Evolutionary conservation across 139 green algal species (phyloP).

Genomic region (Dunaliella primolecta): DNA sequence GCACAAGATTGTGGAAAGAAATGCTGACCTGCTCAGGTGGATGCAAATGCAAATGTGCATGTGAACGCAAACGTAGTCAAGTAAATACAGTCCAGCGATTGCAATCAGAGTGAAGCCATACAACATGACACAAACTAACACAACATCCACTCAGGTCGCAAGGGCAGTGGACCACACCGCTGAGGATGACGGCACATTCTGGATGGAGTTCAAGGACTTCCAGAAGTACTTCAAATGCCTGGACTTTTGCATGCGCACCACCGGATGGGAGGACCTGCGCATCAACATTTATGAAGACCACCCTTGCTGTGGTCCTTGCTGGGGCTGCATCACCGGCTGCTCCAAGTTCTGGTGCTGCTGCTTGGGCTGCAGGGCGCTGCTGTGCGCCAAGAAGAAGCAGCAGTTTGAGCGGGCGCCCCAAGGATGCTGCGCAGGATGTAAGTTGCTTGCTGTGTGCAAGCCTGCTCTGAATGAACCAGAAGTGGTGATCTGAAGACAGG

Average conservation of each 20-base stretch:
- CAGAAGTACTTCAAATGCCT: conserved; percentile 23
- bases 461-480: neutral
- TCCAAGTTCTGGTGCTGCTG: conserved; percentile 39
- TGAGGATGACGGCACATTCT: too few relatives aligned
- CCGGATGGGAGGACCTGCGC: conserved; percentile 35
- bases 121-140: too few relatives aligned
- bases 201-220: conserved; percentile 45
- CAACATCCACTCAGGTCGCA: too few relatives aligned
- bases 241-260: conserved; percentile 38
- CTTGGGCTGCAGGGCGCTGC: conserved; percentile 32
- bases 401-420: conserved; percentile 22
- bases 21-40: too few relatives aligned
- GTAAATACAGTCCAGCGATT: too few relatives aligned
- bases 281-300: conserved; percentile 38
- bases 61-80: too few relatives aligned
- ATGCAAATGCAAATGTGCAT: too few relatives aligned
- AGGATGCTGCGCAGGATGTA: conserved; percentile 27
- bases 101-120: too few relatives aligned
- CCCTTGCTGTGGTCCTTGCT: conserved; percentile 23
- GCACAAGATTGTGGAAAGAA: too few relatives aligned
- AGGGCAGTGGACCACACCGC: too few relatives aligned
- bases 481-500: neutral
- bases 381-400: conserved; percentile 23
- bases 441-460: neutral
- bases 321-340: conserved; percentile 39